Evolutionary conservation across 768 basidiomycete species (phyloP).

Genomic region (Panus rudis): DNA sequence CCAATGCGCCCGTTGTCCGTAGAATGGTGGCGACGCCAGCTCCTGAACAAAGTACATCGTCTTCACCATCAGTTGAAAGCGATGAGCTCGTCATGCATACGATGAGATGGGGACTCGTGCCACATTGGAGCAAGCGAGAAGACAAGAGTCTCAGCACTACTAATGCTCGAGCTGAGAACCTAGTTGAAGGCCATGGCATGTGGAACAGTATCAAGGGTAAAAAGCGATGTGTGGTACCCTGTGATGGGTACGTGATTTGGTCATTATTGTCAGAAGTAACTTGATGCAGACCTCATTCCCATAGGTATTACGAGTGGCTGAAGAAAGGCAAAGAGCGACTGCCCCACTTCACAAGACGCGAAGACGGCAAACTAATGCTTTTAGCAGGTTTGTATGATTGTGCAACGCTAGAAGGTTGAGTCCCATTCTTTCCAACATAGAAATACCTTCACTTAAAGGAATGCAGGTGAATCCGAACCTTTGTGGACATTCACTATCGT

Average conservation of each 20-base stretch:
- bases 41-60: conserved; percentile 3
- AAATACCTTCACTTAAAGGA: background rate
- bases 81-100: conserved; percentile 52
- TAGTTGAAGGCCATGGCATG: conserved; percentile 70
- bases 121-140: conserved; percentile 76
- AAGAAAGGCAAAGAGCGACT: conserved; percentile 73
- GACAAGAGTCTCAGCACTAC: conserved; percentile 73
- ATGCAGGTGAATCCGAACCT: conserved; percentile 43
- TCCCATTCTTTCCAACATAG: background rate
- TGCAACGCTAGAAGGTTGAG: conserved; percentile 56
- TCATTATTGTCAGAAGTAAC: background rate
- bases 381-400: conserved; percentile 86
- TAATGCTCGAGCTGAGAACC: conserved; percentile 82
- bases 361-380: conserved; percentile 61
- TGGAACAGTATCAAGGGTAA: conserved; percentile 79
- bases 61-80: conserved; percentile 10
- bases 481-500: conserved; percentile 87
- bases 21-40: conserved; percentile 28
- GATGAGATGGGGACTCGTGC: conserved; percentile 89
- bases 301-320: conserved; percentile 93
- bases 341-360: conserved; percentile 74
- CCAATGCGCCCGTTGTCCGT: conserved; percentile 67
- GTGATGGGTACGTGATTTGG: conserved; percentile 51
- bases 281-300: too few species aligned
- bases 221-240: conserved; percentile 81